Base-by-base conservation (phyloP, 805 yeast genomes). In the Myxozyma monticola region DNA sequence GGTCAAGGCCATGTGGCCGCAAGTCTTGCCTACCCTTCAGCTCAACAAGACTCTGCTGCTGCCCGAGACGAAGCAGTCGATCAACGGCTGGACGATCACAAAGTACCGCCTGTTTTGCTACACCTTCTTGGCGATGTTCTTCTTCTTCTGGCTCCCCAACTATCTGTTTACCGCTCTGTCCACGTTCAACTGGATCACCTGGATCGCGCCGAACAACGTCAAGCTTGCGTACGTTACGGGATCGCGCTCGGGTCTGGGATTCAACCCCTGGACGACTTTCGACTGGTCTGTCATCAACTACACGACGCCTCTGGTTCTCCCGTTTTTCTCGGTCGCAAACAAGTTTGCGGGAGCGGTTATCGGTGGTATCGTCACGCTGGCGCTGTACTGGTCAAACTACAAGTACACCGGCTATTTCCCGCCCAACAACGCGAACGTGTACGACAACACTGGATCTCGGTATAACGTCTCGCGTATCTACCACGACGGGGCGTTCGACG, bases 181-280 rank as follows among this genome's bases (percentile, higher is more conserved):
- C 1, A 71, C 73, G 56, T 81, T 84, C 62, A 61, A 67, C 26
- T 80, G 84, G 74, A 77, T 81, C 33, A 73, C 83, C 20, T 83
- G 89, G 88, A 80, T 81, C 43, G 73, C 72, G 18, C 77, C 77
- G 17, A 65, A 78, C 37, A 79, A 80, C 62, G 76, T 76, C 42
- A 73, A 74, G 14, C 74, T 83, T 21, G 82, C 81, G 59, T 84
- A 80, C 62, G 69, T 84, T 15, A 83, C 84, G 57, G 91, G 91
- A 43, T 71, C 78, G 6, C 57, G 69, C 14, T 67, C 78, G 10
- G 89, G 89, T 15, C 68, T 83, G 48, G 88, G 87, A n/a, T 63
- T 81, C 63, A 65, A 81, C 57, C 89, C 89, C 10, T 63, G 81
- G 36, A 79, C 85, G n/a, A 33, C 56, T 2, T 81, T 83, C 60